A percentile compares a stretch with the other conserved stretches of the same genome.
These are phyloP conservation scores for Schizopora paradoxa DNA, from an alignment of 1,284 basidiomycete species.

Conservation along the genomic window DNA sequence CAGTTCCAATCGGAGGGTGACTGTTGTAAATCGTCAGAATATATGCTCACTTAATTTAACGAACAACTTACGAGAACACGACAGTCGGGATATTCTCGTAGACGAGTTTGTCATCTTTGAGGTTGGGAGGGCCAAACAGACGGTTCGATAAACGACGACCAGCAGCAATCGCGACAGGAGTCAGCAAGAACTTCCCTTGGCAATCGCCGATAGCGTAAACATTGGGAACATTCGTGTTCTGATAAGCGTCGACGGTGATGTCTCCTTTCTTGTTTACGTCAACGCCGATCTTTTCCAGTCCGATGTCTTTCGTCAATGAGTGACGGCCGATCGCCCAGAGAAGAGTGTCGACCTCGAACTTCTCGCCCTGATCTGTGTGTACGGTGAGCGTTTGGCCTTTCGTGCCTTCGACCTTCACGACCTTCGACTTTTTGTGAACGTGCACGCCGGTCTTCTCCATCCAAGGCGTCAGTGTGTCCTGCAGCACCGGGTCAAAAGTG, in stretches of 20 bases:
- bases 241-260: slow-evolving; percentile 87
- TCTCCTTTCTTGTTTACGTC: slow-evolving; percentile 76
- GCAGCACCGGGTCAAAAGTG: slow-evolving; percentile 86
- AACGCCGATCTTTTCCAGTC: slow-evolving; percentile 75
- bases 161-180: slow-evolving; percentile 98
- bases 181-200: slow-evolving; percentile 86
- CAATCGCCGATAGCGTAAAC: slow-evolving; percentile 91
- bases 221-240: slow-evolving; percentile 70
- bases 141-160: slow-evolving; percentile 87
- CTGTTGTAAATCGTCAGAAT: slow-evolving; percentile 33
- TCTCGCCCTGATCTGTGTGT: slow-evolving; percentile 64
- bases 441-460: slow-evolving; percentile 91
- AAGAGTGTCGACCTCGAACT: slow-evolving; percentile 81
- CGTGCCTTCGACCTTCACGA: slow-evolving; percentile 74
- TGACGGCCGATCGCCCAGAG: slow-evolving; percentile 95
- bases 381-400: slow-evolving; percentile 66
- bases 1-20: slow-evolving; percentile 89
- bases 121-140: slow-evolving; percentile 81
- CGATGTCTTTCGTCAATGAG: slow-evolving; percentile 74
- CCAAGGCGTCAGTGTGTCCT: slow-evolving; percentile 87
- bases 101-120: slow-evolving; percentile 81
- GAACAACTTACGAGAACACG: slow-evolving; percentile 80
- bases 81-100: slow-evolving; percentile 93
- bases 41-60: slow-evolving; percentile 8
- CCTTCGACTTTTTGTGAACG: slow-evolving; percentile 76